Base-by-base conservation (phyloP, 1,284 basidiomycete genomes). In the Peniophora sp. region DNA sequence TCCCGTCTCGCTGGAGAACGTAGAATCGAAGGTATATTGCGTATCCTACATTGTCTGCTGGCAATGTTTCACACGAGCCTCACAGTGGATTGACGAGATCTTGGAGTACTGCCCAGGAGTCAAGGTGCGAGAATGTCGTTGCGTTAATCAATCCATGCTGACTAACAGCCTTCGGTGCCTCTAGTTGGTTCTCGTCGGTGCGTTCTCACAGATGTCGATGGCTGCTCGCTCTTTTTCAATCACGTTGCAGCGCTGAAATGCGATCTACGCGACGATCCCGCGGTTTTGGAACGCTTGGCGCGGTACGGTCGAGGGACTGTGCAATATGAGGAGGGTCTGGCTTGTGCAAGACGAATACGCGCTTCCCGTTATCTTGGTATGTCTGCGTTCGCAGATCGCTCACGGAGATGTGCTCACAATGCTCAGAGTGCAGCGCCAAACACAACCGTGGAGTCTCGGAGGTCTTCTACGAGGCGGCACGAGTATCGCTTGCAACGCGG, bases 171-270 rank as follows among this genome's bases (percentile, higher is more conserved):
- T 27, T 46, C 36, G 35, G 37, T 48, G 15, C 22, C 48, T 47
- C 27, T 57, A 90, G 86, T 76, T 94, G 41, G 83, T 95, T 48
- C 83, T 97, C 47, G 89, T 95, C 43, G 92, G 92, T 92, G 55
- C 59, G 88, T 76, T 47, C 37, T 41, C 8, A 8, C 15, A 6
- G 27, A 32, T n/a, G n/a, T n/a, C n/a, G n/a, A n/a, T n/a, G n/a
- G n/a, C n/a, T n/a, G n/a, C n/a, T n/a, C n/a, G n/a, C n/a, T n/a
- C n/a, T n/a, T n/a, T n/a, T n/a, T n/a, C n/a, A n/a, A n/a, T n/a
- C n/a, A n/a, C n/a, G n/a, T n/a, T n/a, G 24, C 34, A 94, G 93
- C 95, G 2, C 75, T 96, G 46, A 98, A 98, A 71, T 98, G 95
- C 62, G 95, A 98, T 67, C 75, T 97, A 34, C 76, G 95, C 52